Evolutionary conservation across 257 asterid species (phyloP), one percentile per base, ranked within the genome.

Genomic region (Solanum bulbocastanum): DNA sequence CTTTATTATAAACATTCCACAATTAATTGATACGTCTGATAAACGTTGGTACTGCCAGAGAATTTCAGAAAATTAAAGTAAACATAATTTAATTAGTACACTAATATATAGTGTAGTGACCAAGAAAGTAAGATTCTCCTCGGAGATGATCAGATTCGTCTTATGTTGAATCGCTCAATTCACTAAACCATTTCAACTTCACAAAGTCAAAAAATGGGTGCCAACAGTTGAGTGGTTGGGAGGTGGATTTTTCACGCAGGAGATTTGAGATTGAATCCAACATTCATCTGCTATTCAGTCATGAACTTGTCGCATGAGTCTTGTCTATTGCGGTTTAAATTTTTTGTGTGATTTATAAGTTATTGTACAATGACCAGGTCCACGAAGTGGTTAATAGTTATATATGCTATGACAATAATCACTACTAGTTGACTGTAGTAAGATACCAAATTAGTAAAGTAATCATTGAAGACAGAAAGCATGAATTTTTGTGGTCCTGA

Each of bases 101-200:
- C 18, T 65, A 42, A 42, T 33, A 33, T 20, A 7, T n/a, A 10
- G 33, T 65, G 11, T 71, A 10, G 11, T 81, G 68, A 81, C 85
- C 18, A 81, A 81, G 85, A 81, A 81, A 81, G 85, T 46, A 44
- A 46, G 85, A 46, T 81, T 81, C 85, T 81, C 85, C 85, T 46
- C 40, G 46, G 42, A 46, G 10, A 1, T 73, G 82, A 10, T 46
- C 27, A 81, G 66, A 81, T 81, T 81, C 68, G 37, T 78, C 36
- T 73, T 44, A 44, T 79, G 84, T 10, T 46, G 62, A 30, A 30
- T 46, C 27, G 15, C 39, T 15, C 3, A 5, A 73, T 25, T 27
- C 42, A 81, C 66, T 27, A 46, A 44, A 42, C 40, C 85, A 25
- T 42, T 79, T 25, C 40, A 27, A 11, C 2, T 79, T 44, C 68